Conservation (phyloP, 305 asterid genomes). For the Solanum hybrid region DNA sequence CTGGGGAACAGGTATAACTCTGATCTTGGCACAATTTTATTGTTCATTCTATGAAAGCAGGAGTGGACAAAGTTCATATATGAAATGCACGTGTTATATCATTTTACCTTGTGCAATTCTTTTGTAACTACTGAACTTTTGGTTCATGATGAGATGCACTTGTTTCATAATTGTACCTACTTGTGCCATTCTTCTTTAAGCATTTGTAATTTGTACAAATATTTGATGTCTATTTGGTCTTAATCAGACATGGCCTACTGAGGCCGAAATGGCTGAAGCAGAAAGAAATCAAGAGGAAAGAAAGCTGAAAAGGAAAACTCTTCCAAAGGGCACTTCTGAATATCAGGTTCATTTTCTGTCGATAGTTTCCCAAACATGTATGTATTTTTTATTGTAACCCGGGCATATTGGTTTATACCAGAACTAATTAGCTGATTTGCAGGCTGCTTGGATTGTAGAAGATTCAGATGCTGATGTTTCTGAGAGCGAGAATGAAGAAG, state of each 20-base stretch:
- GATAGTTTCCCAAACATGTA: neutral
- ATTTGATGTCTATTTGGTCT: neutral
- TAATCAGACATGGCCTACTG: constrained; percentile 96
- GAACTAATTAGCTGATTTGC: constrained; percentile 16
- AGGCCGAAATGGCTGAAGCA: constrained; percentile 93
- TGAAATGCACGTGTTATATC: neutral
- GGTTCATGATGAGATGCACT: neutral
- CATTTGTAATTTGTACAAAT: neutral
- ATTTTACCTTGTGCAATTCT: neutral
- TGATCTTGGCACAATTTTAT: neutral
- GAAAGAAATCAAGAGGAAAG: constrained; percentile 38
- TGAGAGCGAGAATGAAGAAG: constrained; percentile 56
- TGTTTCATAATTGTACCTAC: neutral
- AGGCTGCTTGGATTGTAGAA: constrained; percentile 98
- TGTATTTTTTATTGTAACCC: neutral
- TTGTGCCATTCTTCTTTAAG: neutral
- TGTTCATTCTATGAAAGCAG: neutral
- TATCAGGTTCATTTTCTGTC: constrained; percentile 54
- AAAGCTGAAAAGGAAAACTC: constrained; percentile 52
- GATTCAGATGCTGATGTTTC: constrained; percentile 58
- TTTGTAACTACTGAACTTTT: neutral
- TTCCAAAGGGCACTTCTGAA: constrained; percentile 80
- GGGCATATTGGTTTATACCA: neutral
- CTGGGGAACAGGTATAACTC: constrained; percentile 84
- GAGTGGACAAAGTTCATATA: neutral